phyloP scores from a whole-genome alignment of 768 basidiomycete species.

The Phlegmacium glaucopus region DNA sequence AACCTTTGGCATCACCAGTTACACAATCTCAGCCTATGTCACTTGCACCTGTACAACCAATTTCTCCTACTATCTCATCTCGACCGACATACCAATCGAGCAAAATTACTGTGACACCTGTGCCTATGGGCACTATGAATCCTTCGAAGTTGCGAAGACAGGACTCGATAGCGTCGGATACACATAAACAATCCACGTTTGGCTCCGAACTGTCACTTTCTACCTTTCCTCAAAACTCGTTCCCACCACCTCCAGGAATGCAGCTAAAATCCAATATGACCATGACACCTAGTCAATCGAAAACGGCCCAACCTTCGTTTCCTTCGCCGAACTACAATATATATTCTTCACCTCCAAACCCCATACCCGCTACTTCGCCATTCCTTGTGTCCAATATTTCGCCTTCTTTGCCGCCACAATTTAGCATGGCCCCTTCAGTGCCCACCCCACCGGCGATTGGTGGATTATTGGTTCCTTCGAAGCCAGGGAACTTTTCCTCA shows the following conservation, averaged over 20 bases:
- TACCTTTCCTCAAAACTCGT: slow-evolving; percentile 12
- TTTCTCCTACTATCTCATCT: slow-evolving; percentile 7
- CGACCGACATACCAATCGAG: slow-evolving; percentile 30
- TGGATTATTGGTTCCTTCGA: slow-evolving; percentile 60
- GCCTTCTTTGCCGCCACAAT: slow-evolving; percentile 18
- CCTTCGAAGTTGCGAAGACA: slow-evolving; percentile 2
- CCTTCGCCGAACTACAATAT: slow-evolving; percentile 57
- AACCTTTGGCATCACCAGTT: slow-evolving; percentile 5
- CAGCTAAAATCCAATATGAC: slow-evolving; percentile 6
- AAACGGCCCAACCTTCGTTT: slow-evolving; percentile 11
- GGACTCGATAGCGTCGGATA: slow-evolving; percentile 4
- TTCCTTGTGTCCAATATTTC: slow-evolving; percentile 8
- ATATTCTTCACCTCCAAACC: slow-evolving; percentile 31
- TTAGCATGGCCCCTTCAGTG: slow-evolving; percentile 13
- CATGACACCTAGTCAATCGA: slow-evolving; percentile 19
- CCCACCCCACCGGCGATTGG: slow-evolving; percentile 30
- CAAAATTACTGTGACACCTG: slow-evolving; percentile 36
- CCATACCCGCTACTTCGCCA: slow-evolving; percentile 8
- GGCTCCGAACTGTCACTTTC: slow-evolving; percentile 4
- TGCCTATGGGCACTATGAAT: slow-evolving; percentile 18
- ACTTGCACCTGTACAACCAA: slow-evolving; percentile 16
- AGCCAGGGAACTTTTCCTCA: slow-evolving; percentile 52
- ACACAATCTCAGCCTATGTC: slow-evolving; percentile 2
- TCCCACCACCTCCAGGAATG: slow-evolving; percentile 13
- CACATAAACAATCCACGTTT: slow-evolving; percentile 8